Conservation (phyloP, 345 rosid species). For the Citrus unshiu region DNA sequence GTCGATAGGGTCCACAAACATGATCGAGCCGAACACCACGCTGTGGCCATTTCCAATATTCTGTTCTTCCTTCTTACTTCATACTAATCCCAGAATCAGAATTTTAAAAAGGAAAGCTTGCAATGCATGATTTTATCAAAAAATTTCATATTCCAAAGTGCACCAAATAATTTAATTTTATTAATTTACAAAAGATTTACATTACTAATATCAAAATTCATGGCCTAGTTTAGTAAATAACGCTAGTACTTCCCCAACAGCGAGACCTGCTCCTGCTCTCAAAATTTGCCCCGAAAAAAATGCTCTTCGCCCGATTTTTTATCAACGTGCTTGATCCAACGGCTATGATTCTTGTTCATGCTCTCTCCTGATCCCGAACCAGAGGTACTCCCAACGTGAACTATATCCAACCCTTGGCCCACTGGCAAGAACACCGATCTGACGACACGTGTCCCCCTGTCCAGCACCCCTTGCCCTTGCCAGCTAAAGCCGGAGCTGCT, state of each 20-base stretch:
- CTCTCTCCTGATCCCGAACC: slow-evolving; percentile 26
- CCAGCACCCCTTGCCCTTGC: slow-evolving; percentile 43
- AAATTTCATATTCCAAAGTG: not conserved
- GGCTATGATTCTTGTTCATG: slow-evolving; percentile 33
- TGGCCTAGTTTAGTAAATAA: not conserved
- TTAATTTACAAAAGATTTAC: not conserved
- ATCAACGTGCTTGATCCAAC: slow-evolving; percentile 80
- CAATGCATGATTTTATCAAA: too few relatives aligned
- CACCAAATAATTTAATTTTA: not conserved
- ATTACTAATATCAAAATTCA: not conserved
- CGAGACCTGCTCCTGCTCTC: not conserved
- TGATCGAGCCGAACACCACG: too few relatives aligned
- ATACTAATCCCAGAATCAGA: not conserved
- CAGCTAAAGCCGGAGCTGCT: slow-evolving; percentile 47
- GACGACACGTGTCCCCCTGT: slow-evolving; percentile 54
- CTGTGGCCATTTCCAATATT: too few relatives aligned
- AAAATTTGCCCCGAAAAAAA: slow-evolving; percentile 38
- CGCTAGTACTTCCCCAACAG: not conserved
- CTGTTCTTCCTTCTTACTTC: too few relatives aligned
- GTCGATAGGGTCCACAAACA: too few relatives aligned
- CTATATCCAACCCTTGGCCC: slow-evolving; percentile 76
- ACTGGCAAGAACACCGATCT: slow-evolving; percentile 69
- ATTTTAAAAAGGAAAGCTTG: not conserved
- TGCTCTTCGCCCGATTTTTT: slow-evolving; percentile 75
- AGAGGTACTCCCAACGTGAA: slow-evolving; percentile 42